Percentiles rank a stretch among this genome's conserved stretches.
Conservation (phyloP, 148 eudicot genomes). For the Hydrangea macrophylla region DNA sequence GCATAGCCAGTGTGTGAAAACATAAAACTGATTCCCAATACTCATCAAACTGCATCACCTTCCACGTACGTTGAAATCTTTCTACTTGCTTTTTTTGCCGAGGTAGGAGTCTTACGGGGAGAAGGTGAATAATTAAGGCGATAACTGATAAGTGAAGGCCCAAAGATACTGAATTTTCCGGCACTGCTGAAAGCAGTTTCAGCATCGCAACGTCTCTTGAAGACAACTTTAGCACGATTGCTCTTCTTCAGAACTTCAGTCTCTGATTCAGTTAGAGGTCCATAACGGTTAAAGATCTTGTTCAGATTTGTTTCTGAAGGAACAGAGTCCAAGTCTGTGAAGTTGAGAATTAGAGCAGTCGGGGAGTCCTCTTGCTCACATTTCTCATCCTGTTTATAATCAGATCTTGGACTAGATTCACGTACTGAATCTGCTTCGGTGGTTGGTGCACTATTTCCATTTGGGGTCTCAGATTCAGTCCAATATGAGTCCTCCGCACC, state of each 20-base stretch:
- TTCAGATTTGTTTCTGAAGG: conserved; percentile 52
- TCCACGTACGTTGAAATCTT: conserved; percentile 25
- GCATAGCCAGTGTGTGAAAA: neutral
- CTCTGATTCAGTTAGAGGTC: conserved; percentile 51
- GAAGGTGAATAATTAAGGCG: conserved; percentile 45
- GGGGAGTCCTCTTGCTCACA: conserved; percentile 38
- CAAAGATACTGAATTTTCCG: conserved; percentile 66
- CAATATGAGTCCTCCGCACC: conserved; percentile 41
- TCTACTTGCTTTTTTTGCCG: conserved; percentile 32
- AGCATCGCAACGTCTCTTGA: conserved; percentile 63
- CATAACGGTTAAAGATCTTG: conserved; percentile 55
- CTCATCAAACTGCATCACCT: conserved; percentile 23
- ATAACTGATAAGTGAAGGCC: conserved; percentile 65
- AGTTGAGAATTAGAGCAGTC: conserved; percentile 59
- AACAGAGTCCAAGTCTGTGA: conserved; percentile 53
- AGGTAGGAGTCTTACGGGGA: conserved; percentile 27
- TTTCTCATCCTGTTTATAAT: conserved; percentile 20
- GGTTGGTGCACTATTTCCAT: conserved; percentile 9
- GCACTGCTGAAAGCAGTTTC: conserved; percentile 77
- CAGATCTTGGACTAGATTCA: neutral
- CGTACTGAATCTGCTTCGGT: conserved; percentile 1
- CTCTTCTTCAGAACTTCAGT: conserved; percentile 55
- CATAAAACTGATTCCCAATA: conserved; percentile 10
- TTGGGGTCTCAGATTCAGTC: conserved; percentile 24
- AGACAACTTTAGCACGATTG: conserved; percentile 62